A percentile compares a stretch with the other conserved stretches of the same genome.
These are phyloP conservation scores for Candida berthetii DNA, from an alignment of 805 yeast genomes.

Conservation along the genomic window DNA sequence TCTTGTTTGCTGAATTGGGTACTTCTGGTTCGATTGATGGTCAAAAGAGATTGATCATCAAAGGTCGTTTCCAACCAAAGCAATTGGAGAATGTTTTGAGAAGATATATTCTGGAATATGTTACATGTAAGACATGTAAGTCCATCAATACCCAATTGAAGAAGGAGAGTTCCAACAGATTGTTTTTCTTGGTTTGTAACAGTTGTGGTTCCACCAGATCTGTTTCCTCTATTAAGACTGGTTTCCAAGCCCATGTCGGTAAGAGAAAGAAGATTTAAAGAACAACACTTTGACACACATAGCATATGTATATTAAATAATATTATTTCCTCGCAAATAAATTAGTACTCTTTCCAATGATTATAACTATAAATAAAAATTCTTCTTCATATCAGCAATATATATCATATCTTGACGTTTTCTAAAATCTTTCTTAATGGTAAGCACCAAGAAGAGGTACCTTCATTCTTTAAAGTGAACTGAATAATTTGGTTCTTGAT, in stretches of 20 bases:
- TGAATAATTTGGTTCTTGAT: conserved; percentile 33
- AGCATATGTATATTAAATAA: conserved; percentile 1
- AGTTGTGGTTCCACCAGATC: conserved; percentile 98
- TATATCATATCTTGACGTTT: conserved; percentile 10
- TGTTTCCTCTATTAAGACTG: conserved; percentile 95
- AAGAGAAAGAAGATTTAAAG: conserved; percentile 66
- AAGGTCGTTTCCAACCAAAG: conserved; percentile 97
- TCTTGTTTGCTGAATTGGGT: conserved; percentile 97
- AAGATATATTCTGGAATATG: conserved; percentile 95
- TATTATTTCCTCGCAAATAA: not conserved
- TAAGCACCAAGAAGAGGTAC: conserved; percentile 60
- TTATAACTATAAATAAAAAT: too few relatives aligned
- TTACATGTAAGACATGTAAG: conserved; percentile 98
- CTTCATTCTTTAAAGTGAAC: conserved; percentile 53
- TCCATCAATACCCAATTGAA: conserved; percentile 93
- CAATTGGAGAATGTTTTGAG: conserved; percentile 95
- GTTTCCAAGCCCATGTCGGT: conserved; percentile 98
- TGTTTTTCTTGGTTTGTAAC: conserved; percentile 95
- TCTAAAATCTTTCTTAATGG: conserved; percentile 53
- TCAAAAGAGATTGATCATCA: conserved; percentile 91
- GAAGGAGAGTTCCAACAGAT: conserved; percentile 94
- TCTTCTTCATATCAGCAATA: conserved; percentile 10
- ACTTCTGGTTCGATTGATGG: conserved; percentile 99
- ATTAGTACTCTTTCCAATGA: not conserved
- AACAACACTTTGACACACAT: not conserved